Percentiles rank a stretch among this genome's conserved stretches.
phyloP scores from a whole-genome alignment of 2,329 filamentous ascomycete genomes.

The Emmonsiellopsis sp. region DNA sequence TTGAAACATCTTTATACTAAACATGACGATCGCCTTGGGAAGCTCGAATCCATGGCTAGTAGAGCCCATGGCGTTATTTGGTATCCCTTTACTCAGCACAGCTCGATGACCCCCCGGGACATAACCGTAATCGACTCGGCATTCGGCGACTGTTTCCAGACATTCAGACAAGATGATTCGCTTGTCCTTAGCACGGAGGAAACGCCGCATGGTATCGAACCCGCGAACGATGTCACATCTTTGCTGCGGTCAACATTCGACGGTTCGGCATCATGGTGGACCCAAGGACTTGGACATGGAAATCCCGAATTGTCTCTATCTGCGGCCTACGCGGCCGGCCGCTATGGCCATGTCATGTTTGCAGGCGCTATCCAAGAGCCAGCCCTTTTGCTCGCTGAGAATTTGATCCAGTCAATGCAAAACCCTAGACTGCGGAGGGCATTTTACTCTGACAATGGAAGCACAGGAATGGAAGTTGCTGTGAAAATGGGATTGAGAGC shows the following conservation, averaged over 20 bases:
- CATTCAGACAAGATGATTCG: constrained; percentile 27
- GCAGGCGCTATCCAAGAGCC: constrained; percentile 71
- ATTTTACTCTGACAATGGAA: constrained; percentile 79
- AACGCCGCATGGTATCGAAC: not conserved
- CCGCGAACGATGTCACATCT: constrained; percentile 2
- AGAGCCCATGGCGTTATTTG: constrained; percentile 61
- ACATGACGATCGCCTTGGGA: constrained; percentile 49
- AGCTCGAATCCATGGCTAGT: constrained; percentile 52
- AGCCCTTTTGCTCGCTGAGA: constrained; percentile 59
- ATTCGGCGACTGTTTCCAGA: constrained; percentile 69
- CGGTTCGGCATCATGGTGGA: constrained; percentile 86
- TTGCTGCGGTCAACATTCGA: constrained; percentile 63
- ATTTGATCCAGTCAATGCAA: constrained; percentile 48
- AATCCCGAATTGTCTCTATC: constrained; percentile 63
- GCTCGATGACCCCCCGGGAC: constrained; percentile 49
- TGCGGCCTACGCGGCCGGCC: constrained; percentile 70
- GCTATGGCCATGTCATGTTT: constrained; percentile 87
- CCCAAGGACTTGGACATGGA: constrained; percentile 74
- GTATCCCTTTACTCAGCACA: constrained; percentile 84
- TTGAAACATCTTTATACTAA: constrained; percentile 44
- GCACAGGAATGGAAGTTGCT: constrained; percentile 74
- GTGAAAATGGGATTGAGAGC: constrained; percentile 77
- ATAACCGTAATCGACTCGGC: constrained; percentile 75
- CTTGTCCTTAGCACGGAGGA: constrained; percentile 12
- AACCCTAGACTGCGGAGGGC: constrained; percentile 61